These are phyloP conservation scores for Zygoascus hellenicus DNA, from an alignment of 1,139 yeast species.

Conservation along the genomic window DNA sequence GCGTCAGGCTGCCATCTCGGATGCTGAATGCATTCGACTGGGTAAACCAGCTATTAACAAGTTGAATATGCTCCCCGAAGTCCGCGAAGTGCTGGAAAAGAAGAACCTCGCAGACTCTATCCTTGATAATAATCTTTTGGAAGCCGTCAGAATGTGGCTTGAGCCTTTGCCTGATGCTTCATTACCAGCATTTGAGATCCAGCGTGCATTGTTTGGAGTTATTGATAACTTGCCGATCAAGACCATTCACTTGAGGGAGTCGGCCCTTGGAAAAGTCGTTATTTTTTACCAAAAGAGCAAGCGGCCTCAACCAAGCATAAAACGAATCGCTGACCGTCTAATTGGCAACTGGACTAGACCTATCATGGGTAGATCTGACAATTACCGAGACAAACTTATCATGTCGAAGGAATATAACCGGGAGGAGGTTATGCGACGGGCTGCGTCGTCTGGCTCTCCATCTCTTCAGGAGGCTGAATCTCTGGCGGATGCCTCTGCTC, in stretches of 20 bases:
- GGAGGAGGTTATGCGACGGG: slow-evolving; percentile 24
- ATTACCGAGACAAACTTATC: slow-evolving; percentile 82
- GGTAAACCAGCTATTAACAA: slow-evolving; percentile 83
- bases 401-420: slow-evolving; percentile 67
- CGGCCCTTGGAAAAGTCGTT: slow-evolving; percentile 90
- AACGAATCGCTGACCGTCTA: slow-evolving; percentile 81
- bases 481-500: slow-evolving; percentile 86
- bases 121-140: slow-evolving; percentile 86
- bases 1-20: slow-evolving; percentile 90
- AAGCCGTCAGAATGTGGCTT: slow-evolving; percentile 93
- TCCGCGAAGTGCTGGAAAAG: slow-evolving; percentile 66
- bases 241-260: slow-evolving; percentile 90
- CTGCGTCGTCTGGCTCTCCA: slow-evolving; percentile 2
- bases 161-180: slow-evolving; percentile 98
- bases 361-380: slow-evolving; percentile 90
- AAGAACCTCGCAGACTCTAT: slow-evolving; percentile 84
- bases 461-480: slow-evolving; percentile 41
- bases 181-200: slow-evolving; percentile 93
- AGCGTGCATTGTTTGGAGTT: slow-evolving; percentile 74
- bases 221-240: slow-evolving; percentile 79
- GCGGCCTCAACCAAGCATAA: slow-evolving; percentile 80
- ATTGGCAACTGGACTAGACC: slow-evolving; percentile 99
- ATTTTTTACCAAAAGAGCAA: slow-evolving; percentile 90
- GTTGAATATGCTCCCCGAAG: slow-evolving; percentile 73
- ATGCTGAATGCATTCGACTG: slow-evolving; percentile 66